Conservation (phyloP, 1,284 basidiomycete species). For the Ceratobasidium sp. region DNA sequence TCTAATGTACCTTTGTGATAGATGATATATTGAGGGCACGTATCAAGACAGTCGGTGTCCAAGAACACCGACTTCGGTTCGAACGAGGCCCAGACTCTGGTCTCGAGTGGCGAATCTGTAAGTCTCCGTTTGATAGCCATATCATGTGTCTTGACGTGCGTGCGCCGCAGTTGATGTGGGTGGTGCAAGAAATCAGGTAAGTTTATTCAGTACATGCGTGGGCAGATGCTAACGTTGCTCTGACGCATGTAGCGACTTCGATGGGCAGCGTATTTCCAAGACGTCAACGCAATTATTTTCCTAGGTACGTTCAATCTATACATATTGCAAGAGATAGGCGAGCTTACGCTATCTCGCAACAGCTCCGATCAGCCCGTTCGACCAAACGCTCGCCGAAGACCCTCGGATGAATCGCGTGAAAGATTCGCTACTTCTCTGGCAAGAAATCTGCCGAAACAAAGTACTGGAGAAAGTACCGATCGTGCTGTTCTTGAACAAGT, state of each 20-base stretch:
- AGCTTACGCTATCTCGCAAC: not conserved
- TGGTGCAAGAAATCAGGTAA: conserved; percentile 13
- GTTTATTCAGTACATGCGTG: not conserved
- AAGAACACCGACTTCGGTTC: conserved; percentile 64
- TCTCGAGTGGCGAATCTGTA: conserved; percentile 42
- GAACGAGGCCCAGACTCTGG: conserved; percentile 27
- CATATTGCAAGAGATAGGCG: not conserved
- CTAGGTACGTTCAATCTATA: conserved; percentile 51
- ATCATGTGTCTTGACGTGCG: not conserved
- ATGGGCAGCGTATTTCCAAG: conserved; percentile 47
- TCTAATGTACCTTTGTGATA: conserved; percentile 32
- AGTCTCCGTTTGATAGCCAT: conserved; percentile 6
- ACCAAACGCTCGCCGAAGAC: conserved; percentile 87
- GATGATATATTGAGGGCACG: conserved; percentile 72
- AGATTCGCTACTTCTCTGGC: conserved; percentile 44
- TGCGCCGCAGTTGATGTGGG: conserved; percentile 3
- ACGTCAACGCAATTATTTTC: conserved; percentile 65
- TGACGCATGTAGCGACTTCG: conserved; percentile 43
- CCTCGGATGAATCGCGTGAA: conserved; percentile 68
- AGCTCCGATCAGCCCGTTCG: conserved; percentile 83
- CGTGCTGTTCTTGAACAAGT: conserved; percentile 45
- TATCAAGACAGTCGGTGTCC: conserved; percentile 70
- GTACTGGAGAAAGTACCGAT: conserved; percentile 43
- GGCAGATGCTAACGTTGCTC: not conserved
- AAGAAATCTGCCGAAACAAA: conserved; percentile 43